Base-by-base conservation (phyloP, 306 rosid genomes). In the Pyrus communis region DNA sequence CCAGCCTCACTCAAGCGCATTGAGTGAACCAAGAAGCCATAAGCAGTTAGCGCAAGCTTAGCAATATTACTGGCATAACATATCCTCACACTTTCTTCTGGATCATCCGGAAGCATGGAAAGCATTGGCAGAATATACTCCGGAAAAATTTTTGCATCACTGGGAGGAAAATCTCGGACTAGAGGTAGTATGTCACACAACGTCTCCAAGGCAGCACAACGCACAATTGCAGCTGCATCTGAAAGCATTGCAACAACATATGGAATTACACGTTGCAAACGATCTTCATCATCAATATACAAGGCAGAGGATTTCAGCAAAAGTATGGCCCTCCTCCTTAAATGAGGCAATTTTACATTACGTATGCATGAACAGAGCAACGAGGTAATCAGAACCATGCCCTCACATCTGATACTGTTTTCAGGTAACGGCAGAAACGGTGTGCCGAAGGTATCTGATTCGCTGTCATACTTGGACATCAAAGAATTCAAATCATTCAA, bases 101-200 rank as follows among this genome's bases (percentile, higher is more conserved):
- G 93, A 77, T 95, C 99, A 84, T 95, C 99, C 51, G 99, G 99
- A 87, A 95, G 96, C 97, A 88, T 92, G 76, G 99, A 95, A 69
- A 95, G 97, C 99, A 95, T 95, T 22, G 99, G 97, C 82, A 95
- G 82, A 71, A 95, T 95, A 84, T 95, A 95, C 86, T 89, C 97
- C 0, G 99, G 97, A 88, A 95, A 95, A 71, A 89, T 95, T 85
- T 92, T 92, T 40, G 97, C 99, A 87, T 95, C 99, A 81, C 99
- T 95, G 0, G 99, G 99, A 49, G 97, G 99, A 82, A 95, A 95
- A 70, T 92, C 97, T 31, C 96, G 90, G 61, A 95, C 97, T 74
- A 92, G 76, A 81, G 97, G 93, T 75, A 95, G 88, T 82, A 95
- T 92, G 86, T 95, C 96, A 79, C 94, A 92, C 84, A 95, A 75